A percentile compares a stretch with the other conserved stretches of the same genome.
phyloP scores from a whole-genome alignment of 2,329 filamentous ascomycete species.

The Hypoxylon sp. region DNA sequence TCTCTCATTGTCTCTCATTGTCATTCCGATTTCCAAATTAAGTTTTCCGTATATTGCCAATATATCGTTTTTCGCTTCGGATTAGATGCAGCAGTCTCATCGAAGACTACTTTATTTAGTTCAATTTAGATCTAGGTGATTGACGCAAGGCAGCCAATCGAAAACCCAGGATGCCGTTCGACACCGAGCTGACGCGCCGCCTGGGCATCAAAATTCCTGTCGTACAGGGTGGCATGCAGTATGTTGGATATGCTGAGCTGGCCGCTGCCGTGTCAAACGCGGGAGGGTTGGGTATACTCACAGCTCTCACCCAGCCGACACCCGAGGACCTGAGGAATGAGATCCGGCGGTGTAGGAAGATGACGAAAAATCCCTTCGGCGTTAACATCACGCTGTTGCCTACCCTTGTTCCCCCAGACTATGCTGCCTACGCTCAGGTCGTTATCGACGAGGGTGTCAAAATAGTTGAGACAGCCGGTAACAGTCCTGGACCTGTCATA shows the following conservation, averaged over 20 bases:
- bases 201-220: conserved; percentile 77
- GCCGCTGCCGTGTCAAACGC: conserved; percentile 84
- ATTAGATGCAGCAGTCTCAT: neutral
- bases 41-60: conserved; percentile 6
- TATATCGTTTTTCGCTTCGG: conserved; percentile 15
- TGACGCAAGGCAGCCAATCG: conserved; percentile 38
- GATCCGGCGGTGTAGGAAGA: conserved; percentile 85
- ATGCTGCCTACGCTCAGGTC: conserved; percentile 90
- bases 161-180: conserved; percentile 66
- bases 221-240: conserved; percentile 90
- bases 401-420: conserved; percentile 90
- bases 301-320: conserved; percentile 91
- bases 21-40: conserved; percentile 8
- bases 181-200: conserved; percentile 70
- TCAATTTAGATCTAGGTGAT: conserved; percentile 16
- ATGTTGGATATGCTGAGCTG: conserved; percentile 85
- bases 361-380: conserved; percentile 86
- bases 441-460: conserved; percentile 93
- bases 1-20: neutral
- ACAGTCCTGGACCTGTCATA: conserved; percentile 91
- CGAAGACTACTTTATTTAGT: neutral
- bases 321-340: conserved; percentile 94
- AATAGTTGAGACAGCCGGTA: conserved; percentile 94
- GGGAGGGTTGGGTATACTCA: conserved; percentile 87
- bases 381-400: conserved; percentile 97